These are phyloP conservation scores for Capronia coronata DNA, from an alignment of 2,329 filamentous ascomycete species.

Conservation along the genomic window DNA sequence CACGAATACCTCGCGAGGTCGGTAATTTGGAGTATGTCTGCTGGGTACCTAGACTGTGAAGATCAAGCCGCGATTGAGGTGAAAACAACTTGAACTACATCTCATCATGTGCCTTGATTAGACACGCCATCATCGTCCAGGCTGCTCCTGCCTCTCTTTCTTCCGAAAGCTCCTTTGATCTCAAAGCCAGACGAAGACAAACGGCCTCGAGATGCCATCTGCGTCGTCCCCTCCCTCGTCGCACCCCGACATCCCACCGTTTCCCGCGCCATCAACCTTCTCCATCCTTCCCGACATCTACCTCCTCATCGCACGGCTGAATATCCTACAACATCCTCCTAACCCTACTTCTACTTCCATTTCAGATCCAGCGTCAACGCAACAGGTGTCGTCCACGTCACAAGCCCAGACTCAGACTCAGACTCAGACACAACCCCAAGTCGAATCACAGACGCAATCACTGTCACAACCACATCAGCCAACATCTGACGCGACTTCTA, in stretches of 20 bases:
- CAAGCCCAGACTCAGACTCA: conserved; percentile 14
- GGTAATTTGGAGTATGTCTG: no score
- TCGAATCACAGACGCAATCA: conserved; percentile 14
- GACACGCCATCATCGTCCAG: neutral
- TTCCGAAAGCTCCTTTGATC: neutral
- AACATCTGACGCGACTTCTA: conserved; percentile 28
- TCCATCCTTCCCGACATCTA: conserved; percentile 79
- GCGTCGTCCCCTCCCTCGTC: conserved; percentile 1
- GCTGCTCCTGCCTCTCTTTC: neutral
- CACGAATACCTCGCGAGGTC: no score
- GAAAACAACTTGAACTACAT: no score
- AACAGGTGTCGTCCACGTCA: conserved; percentile 23
- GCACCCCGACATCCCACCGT: conserved; percentile 35
- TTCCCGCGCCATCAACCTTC: conserved; percentile 73
- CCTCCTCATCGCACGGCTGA: conserved; percentile 66
- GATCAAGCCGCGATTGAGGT: no score
- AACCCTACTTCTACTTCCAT: no score
- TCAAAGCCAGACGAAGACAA: neutral
- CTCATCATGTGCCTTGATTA: neutral
- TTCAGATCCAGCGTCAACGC: no score
- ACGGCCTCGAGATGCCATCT: conserved; percentile 15
- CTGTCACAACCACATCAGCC: conserved; percentile 23
- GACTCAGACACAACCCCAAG: conserved; percentile 1
- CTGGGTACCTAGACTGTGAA: no score
- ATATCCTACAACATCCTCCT: conserved; percentile 13